Evolutionary conservation across 23 red algal species (phyloP).

Genomic region (Chondrus crispus): DNA sequence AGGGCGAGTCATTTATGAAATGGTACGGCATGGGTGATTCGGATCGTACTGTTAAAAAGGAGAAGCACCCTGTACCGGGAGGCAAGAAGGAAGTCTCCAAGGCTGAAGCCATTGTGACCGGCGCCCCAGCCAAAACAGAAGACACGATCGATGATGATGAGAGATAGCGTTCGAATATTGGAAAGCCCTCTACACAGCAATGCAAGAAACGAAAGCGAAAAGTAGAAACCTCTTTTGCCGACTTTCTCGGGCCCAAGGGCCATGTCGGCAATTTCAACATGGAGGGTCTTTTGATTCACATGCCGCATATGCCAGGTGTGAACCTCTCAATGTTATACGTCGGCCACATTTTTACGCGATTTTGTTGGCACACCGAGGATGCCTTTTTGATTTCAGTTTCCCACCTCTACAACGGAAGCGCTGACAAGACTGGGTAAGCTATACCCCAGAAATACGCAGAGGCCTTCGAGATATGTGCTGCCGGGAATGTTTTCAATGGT

Average conservation of each 20-base stretch:
- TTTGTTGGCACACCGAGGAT: conserved; percentile 97
- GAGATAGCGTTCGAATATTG: too few species aligned
- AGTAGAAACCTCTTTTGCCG: too few species aligned
- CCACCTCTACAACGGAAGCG: conserved; percentile 68
- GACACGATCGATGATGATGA: too few species aligned
- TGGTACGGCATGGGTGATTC: conserved; percentile 15
- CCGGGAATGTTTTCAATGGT: conserved; percentile 19
- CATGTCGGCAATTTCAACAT: conserved; percentile 60
- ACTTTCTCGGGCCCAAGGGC: neutral
- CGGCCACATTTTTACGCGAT: conserved; percentile 77
- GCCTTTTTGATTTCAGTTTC: conserved; percentile 81
- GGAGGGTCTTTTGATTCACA: conserved; percentile 31
- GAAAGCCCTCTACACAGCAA: too few species aligned
- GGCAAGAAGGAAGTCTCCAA: too few species aligned
- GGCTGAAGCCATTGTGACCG: too few species aligned
- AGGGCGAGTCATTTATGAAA: conserved; percentile 22
- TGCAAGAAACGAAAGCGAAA: too few species aligned
- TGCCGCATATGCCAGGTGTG: conserved; percentile 75
- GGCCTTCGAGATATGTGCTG: conserved; percentile 49
- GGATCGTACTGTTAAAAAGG: neutral
- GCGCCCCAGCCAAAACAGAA: too few species aligned
- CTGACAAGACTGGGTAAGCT: conserved; percentile 77
- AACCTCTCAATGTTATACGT: conserved; percentile 83
- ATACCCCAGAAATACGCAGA: conserved; percentile 39
- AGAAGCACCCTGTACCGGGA: too few species aligned